Evolutionary conservation across 495 filamentous ascomycete species (phyloP), one percentile per base, ranked within the genome.

Genomic region (Neurospora sp.): DNA sequence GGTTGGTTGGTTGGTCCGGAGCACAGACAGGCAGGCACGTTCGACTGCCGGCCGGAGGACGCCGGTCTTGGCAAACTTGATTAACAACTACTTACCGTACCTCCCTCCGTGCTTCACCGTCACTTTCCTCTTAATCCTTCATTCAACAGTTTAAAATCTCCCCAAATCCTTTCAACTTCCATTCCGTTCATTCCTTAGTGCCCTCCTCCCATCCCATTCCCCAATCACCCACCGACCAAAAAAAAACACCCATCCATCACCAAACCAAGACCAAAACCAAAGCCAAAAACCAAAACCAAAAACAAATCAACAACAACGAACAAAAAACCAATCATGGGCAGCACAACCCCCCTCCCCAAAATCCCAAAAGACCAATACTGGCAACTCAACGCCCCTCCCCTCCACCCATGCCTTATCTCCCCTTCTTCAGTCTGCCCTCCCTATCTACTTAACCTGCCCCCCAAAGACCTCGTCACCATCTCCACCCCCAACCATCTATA

Each of bases 311-410:
- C 31, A 31, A 31, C 31, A 31, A 31, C 31, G 1, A 31, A 31
- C 22, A 27, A 27, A 27, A 27, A 27, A 27, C 22, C 22, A 31
- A 31, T 3, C 31, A 31, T 31, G 31, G 31, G 31, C 31, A 31
- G 31, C 31, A 31, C 31, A 31, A 31, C 31, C 31, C 31, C 31
- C 31, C 31, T 31, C 31, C 31, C 22, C 1, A 27, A 3, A 31
- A 31, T 31, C 3, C 27, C 27, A 31, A 27, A 27, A 27, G 27
- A 31, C 27, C 27, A 3, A 3, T 31, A 90, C 83, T 97, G 92
- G 93, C 88, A 92, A 53, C 85, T 93, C 74, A 96, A 97, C 79
- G 81, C 96, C 18, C 90, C 91, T 4, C 82, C 53, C 3, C 0
- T 0, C 7, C 53, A 65, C 22, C 76, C 83, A n/a, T n/a, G n/a